A percentile compares a stretch with the other conserved stretches of the same genome.
These are phyloP conservation scores for Suhomyces wounanorum DNA, from an alignment of 1,139 yeast species.

Conservation along the genomic window DNA sequence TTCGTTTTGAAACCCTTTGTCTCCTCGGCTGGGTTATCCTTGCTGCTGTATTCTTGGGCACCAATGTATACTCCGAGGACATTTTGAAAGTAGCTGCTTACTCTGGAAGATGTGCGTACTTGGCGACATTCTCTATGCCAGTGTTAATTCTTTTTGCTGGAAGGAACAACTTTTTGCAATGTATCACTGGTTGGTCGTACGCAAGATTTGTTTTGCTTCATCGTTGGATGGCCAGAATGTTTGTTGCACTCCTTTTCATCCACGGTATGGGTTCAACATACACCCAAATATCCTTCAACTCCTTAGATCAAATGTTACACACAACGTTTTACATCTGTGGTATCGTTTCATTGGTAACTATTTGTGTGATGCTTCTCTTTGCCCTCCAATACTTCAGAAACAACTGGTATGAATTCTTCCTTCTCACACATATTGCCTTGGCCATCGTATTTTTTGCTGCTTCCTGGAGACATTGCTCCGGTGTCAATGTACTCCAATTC, in stretches of 20 bases:
- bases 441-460: slow-evolving; percentile 20
- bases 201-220: slow-evolving; percentile 24
- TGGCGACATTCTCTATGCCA: slow-evolving; percentile 23
- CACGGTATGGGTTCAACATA: slow-evolving; percentile 18
- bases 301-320: slow-evolving; percentile 1
- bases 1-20: slow-evolving; percentile 53
- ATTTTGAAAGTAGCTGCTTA: slow-evolving; percentile 31
- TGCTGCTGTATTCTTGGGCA: slow-evolving; percentile 41
- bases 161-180: slow-evolving; percentile 28
- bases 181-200: slow-evolving; percentile 28
- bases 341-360: slow-evolving; percentile 15
- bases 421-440: slow-evolving; percentile 20
- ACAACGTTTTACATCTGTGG: slow-evolving; percentile 19
- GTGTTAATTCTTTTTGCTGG: slow-evolving; percentile 24
- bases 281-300: slow-evolving; percentile 7
- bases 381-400: slow-evolving; percentile 18
- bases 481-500: slow-evolving; percentile 8
- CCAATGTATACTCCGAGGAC: slow-evolving; percentile 42
- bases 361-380: slow-evolving; percentile 18
- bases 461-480: slow-evolving; percentile 16
- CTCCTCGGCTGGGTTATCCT: slow-evolving; percentile 46
- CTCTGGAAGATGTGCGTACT: slow-evolving; percentile 30
- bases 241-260: slow-evolving; percentile 18
- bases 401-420: slow-evolving; percentile 21
- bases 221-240: slow-evolving; percentile 27